Percentiles rank a stretch among this genome's conserved stretches.
Evolutionary conservation across 352 stramenopile species (phyloP).

Genomic region (Thraustochytrium striatum): DNA sequence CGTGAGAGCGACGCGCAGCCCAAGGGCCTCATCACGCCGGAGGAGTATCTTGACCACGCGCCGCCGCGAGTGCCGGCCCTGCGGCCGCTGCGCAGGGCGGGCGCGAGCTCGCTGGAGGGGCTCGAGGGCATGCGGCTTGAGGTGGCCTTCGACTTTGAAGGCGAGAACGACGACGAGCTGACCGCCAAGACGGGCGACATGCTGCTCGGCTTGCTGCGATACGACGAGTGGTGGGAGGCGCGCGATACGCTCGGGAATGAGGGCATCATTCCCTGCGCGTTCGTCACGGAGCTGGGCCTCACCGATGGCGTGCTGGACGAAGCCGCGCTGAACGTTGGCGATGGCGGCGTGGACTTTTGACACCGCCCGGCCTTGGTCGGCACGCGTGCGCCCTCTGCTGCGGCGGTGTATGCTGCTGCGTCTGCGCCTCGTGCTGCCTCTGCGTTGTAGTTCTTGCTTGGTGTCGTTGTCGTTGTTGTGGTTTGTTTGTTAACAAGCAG

Average conservation of each 20-base stretch:
- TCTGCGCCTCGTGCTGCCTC: no score
- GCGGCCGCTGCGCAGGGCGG: no score
- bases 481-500: no score
- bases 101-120: neutral
- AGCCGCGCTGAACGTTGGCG: neutral
- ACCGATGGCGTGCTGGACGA: neutral
- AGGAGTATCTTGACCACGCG: no score
- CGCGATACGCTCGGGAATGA: neutral
- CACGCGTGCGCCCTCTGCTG: no score
- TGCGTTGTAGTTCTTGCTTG: no score
- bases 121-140: neutral
- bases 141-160: constrained; percentile 9
- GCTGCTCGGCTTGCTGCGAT: neutral
- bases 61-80: no score
- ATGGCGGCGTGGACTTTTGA: no score
- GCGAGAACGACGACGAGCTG: constrained; percentile 19
- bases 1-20: no score
- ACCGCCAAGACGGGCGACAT: neutral
- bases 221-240: constrained; percentile 31
- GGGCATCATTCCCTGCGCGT: constrained; percentile 1
- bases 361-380: no score
- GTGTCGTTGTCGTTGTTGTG: no score
- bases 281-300: neutral
- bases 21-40: neutral
- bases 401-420: no score